These are phyloP conservation scores for Limonium bicolor DNA, from an alignment of 148 eudicot species.

Conservation along the genomic window DNA sequence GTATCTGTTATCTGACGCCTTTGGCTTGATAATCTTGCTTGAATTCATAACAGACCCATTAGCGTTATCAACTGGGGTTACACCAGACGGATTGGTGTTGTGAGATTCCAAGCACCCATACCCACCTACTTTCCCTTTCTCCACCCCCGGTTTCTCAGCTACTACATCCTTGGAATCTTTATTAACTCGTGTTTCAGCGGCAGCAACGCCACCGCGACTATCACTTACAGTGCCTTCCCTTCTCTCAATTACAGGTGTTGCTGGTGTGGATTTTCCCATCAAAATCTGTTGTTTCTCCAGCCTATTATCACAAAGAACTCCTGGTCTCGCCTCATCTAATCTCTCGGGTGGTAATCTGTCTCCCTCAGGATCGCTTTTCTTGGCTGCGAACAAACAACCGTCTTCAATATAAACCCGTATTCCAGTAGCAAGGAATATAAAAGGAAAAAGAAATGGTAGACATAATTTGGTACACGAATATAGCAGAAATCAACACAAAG, in stretches of 20 bases:
- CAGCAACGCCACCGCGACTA: constrained; percentile 10
- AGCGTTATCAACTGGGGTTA: constrained; percentile 18
- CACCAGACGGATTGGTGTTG: constrained; percentile 25
- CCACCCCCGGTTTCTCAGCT: constrained; percentile 9
- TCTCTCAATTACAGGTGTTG: constrained; percentile 25
- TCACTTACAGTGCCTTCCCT: constrained; percentile 17
- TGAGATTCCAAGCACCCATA: constrained; percentile 11
- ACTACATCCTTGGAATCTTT: constrained; percentile 16
- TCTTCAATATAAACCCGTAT: constrained; percentile 7
- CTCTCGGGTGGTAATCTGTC: constrained; percentile 25
- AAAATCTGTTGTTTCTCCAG: constrained; percentile 21
- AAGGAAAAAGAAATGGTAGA: constrained; percentile 1
- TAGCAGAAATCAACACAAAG: not conserved
- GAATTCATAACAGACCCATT: no score
- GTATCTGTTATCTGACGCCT: constrained; percentile 17
- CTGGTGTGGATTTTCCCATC: constrained; percentile 25
- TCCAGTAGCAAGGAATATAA: constrained; percentile 5
- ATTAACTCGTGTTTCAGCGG: constrained; percentile 14
- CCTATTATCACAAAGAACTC: constrained; percentile 20
- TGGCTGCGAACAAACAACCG: constrained; percentile 29
- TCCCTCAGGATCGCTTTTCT: constrained; percentile 28
- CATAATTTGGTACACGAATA: not conserved
- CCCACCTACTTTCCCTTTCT: constrained; percentile 10
- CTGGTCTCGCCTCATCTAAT: constrained; percentile 31
- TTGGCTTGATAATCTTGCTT: constrained; percentile 20